These are phyloP conservation scores for Fusarium sp. DNA, from an alignment of 2,329 filamentous ascomycete species.

Conservation along the genomic window DNA sequence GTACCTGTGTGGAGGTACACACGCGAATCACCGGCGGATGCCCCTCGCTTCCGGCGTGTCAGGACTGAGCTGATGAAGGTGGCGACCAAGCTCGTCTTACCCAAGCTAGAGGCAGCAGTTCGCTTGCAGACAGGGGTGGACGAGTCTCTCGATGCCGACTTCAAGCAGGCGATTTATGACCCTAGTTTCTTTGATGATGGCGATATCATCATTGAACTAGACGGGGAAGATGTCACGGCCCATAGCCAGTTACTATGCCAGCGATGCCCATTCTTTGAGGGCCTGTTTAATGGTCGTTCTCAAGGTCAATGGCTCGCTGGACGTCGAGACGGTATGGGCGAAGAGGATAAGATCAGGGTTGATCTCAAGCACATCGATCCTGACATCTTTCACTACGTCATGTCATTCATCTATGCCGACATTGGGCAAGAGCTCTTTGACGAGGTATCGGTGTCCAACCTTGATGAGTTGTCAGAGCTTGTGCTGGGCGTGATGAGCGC, in stretches of 20 bases:
- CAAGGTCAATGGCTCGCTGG: conserved; percentile 84
- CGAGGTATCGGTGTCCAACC: conserved; percentile 72
- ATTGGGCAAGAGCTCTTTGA: conserved; percentile 84
- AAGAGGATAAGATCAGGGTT: conserved; percentile 67
- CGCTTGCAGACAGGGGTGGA: conserved; percentile 77
- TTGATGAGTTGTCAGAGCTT: conserved; percentile 90
- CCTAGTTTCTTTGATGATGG: conserved; percentile 79
- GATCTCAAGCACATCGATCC: conserved; percentile 85
- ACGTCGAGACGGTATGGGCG: conserved; percentile 61
- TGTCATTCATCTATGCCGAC: conserved; percentile 87
- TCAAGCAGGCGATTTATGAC: conserved; percentile 76
- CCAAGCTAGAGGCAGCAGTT: conserved; percentile 78
- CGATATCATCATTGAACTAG: conserved; percentile 82
- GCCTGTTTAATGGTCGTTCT: conserved; percentile 89
- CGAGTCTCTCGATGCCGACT: conserved; percentile 73
- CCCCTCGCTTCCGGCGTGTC: conserved; percentile 81
- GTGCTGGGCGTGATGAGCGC: conserved; percentile 90
- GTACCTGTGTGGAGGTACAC: conserved; percentile 90
- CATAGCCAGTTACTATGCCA: conserved; percentile 85
- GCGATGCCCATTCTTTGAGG: conserved; percentile 91
- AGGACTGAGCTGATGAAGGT: conserved; percentile 88
- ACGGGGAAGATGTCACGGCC: conserved; percentile 75
- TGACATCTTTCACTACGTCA: conserved; percentile 79
- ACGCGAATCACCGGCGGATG: conserved; percentile 70
- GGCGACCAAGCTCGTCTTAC: conserved; percentile 77